Evolutionary conservation across 768 basidiomycete species (phyloP).

Genomic region (Naematelia encephala): DNA sequence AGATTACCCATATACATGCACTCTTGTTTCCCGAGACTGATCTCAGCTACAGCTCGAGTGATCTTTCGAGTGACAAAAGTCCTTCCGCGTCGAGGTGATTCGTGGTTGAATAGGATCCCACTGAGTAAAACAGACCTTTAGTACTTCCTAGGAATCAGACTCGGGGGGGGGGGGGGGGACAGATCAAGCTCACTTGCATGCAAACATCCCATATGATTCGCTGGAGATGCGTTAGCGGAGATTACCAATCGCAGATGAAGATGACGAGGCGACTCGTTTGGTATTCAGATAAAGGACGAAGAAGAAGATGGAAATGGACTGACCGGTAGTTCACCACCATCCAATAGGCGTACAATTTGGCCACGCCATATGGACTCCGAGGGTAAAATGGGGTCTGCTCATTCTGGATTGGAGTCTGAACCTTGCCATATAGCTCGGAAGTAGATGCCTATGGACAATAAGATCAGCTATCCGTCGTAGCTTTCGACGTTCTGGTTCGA

Average conservation of each 20-base stretch:
- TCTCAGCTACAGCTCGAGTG: slow-evolving; percentile 85
- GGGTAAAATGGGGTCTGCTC: slow-evolving; percentile 98
- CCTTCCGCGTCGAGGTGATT: slow-evolving; percentile 87
- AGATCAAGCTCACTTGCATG: slow-evolving; percentile 60
- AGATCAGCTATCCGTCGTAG: too few relatives aligned
- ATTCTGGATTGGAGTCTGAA: slow-evolving; percentile 89
- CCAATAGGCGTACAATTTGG: slow-evolving; percentile 65
- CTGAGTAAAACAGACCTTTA: too few relatives aligned
- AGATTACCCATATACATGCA: slow-evolving; percentile 92
- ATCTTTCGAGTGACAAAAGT: slow-evolving; percentile 98
- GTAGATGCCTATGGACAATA: slow-evolving; percentile 76
- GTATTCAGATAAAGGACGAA: too few relatives aligned
- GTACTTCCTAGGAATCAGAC: too few relatives aligned
- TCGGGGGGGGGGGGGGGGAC: too few relatives aligned
- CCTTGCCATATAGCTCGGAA: slow-evolving; percentile 95
- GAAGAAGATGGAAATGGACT: slow-evolving; percentile 73
- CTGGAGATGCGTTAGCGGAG: slow-evolving; percentile 56
- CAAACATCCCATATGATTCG: slow-evolving; percentile 94
- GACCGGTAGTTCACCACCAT: slow-evolving; percentile 51
- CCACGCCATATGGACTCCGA: slow-evolving; percentile 93
- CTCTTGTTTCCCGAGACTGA: slow-evolving; percentile 78
- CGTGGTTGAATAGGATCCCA: slow-evolving; percentile 97
- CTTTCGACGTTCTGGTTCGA: too few relatives aligned
- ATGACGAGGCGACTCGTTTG: too few relatives aligned
- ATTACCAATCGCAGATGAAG: not conserved